Conservation (phyloP, 2,329 filamentous ascomycete species). For the Scleromitrula shiraiana region DNA sequence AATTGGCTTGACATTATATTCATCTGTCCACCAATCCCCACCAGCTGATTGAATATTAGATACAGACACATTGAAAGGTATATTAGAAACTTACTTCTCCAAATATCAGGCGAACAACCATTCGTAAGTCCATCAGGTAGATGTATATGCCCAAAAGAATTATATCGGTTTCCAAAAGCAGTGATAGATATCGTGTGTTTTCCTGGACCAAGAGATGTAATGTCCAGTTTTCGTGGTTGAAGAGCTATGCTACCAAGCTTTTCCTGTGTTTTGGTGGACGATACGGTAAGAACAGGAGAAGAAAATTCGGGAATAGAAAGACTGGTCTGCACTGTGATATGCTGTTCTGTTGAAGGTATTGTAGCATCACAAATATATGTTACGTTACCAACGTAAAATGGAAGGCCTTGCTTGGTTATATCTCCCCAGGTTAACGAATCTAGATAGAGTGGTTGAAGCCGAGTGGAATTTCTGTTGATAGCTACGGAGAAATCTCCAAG, state of each 20-base stretch:
- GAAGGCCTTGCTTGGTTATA: constrained; percentile 22
- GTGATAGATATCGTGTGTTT: constrained; percentile 20
- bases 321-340: background rate
- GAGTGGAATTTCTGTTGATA: no score
- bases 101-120: constrained; percentile 19
- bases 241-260: constrained; percentile 23
- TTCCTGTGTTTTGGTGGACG: background rate
- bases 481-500: constrained; percentile 26
- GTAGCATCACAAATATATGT: constrained; percentile 18
- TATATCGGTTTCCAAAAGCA: constrained; percentile 26
- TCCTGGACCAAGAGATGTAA: constrained; percentile 14
- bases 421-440: constrained; percentile 23
- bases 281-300: constrained; percentile 21
- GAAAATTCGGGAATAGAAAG: constrained; percentile 14
- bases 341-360: background rate
- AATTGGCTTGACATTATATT: constrained; percentile 17
- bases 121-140: constrained; percentile 17
- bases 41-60: constrained; percentile 12
- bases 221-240: constrained; percentile 19
- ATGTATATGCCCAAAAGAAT: constrained; percentile 27
- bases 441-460: no score
- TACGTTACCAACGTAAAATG: constrained; percentile 28
- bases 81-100: constrained; percentile 24
- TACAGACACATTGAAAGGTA: no score
- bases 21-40: constrained; percentile 21